Evolutionary conservation across 2,329 filamentous ascomycete genomes (phyloP), one percentile per base, ranked within the genome.

Genomic region (Sporothrix dimorphospora): DNA sequence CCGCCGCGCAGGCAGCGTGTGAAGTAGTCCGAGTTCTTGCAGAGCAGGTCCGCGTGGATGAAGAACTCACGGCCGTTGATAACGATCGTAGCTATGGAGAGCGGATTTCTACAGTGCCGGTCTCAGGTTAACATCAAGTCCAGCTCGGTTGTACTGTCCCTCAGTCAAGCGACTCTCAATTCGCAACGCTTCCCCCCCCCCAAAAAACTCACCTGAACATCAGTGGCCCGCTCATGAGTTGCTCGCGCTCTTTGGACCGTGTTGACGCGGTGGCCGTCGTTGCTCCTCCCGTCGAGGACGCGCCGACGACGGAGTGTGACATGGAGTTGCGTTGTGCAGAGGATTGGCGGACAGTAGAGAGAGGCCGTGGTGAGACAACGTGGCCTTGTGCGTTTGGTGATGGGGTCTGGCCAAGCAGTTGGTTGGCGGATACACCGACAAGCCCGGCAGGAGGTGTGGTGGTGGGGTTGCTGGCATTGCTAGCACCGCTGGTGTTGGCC

Each of bases 1-100:
- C 30, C 14, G 3, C 76, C 75, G 24, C 71, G 72, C n/a, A 77
- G 72, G 21, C 72, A 74, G n/a, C 70, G 45, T 16, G 53, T n/a
- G 49, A 77, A 77, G 66, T 74, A 76, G 27, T 61, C 53, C 14
- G 76, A 77, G 63, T 76, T 14, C 38, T 65, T 55, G 63, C 69
- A 74, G 9, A 77, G 73, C 24, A 78, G 71, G 6, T 74, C 68
- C 1, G 69, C 51, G 51, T 77, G 76, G 4, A 76, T 34, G 11
- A 40, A 27, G 16, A 77, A 78, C 19, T 70, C 63, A 14, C 45
- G 27, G 19, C 71, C 74, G 30, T 70, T 67, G 45, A 77, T 72
- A 1, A 45, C 63, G n/a, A 77, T 71, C 3, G 74, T 74, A 1
- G 75, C 74, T 1, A 76, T 72, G 3, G 68, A 21, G 34, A 72